A percentile compares a stretch with the other conserved stretches of the same genome.
phyloP scores from a whole-genome alignment of 768 basidiomycete genomes.

The Suillus subalutaceus region DNA sequence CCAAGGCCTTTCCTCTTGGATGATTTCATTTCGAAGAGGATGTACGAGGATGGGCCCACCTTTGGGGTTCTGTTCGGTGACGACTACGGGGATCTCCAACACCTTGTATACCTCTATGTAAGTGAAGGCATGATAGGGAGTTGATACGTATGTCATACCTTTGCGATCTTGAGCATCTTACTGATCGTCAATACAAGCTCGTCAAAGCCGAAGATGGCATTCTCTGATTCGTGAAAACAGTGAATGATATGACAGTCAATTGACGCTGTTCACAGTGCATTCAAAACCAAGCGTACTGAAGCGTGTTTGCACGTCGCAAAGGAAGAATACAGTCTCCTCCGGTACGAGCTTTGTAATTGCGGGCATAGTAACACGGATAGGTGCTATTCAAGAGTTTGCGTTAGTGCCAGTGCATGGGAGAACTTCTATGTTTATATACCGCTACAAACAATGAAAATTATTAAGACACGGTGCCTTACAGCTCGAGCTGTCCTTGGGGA shows the following conservation, averaged over 20 bases:
- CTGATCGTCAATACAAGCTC: constrained; percentile 59
- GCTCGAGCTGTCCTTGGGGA: too few relatives aligned
- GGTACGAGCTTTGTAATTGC: constrained; percentile 41
- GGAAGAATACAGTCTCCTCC: constrained; percentile 58
- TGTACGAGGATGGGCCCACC: constrained; percentile 43
- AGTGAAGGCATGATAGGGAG: neutral
- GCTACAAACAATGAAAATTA: too few relatives aligned
- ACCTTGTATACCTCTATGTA: constrained; percentile 39
- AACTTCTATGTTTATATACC: too few relatives aligned
- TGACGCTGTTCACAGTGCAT: neutral
- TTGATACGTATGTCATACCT: constrained; percentile 45
- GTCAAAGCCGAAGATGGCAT: constrained; percentile 70
- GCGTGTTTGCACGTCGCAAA: constrained; percentile 83
- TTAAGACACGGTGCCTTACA: too few relatives aligned
- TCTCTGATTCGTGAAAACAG: constrained; percentile 37
- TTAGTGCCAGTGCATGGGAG: neutral
- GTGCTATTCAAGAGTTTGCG: constrained; percentile 34
- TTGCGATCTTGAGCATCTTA: constrained; percentile 79
- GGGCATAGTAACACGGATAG: constrained; percentile 20
- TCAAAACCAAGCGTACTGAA: constrained; percentile 55
- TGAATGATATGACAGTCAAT: constrained; percentile 19
- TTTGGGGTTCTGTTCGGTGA: constrained; percentile 83
- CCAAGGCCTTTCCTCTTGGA: constrained; percentile 59
- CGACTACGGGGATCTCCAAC: constrained; percentile 70
- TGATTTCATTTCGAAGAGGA: constrained; percentile 4